A percentile compares a stretch with the other conserved stretches of the same genome.
Evolutionary conservation across 306 rosid genomes (phyloP).

Genomic region (Begonia fuchsioides): DNA sequence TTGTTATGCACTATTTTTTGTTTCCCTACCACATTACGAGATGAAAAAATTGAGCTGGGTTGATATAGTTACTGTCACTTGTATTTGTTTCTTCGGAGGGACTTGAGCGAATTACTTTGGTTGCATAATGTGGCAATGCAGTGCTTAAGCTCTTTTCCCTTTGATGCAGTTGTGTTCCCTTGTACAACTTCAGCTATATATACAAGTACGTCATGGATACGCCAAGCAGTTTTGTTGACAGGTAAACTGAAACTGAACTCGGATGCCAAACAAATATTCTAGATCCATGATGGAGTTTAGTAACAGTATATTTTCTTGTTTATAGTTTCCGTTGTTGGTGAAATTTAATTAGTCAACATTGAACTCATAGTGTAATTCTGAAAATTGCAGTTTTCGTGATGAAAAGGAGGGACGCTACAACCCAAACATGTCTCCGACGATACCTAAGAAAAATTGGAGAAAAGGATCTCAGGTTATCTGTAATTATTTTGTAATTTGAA

Average conservation of each 20-base stretch:
- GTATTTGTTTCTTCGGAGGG: too few relatives aligned
- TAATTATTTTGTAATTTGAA: not conserved
- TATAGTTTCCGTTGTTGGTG: not conserved
- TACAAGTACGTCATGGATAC: conserved; percentile 78
- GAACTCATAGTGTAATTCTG: not conserved
- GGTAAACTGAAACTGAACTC: conserved; percentile 55
- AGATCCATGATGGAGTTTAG: not conserved
- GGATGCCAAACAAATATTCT: conserved; percentile 41
- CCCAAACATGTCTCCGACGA: conserved; percentile 75
- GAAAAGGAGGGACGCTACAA: conserved; percentile 85
- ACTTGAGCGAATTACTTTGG: not conserved
- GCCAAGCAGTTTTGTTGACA: conserved; percentile 87
- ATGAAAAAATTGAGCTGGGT: too few relatives aligned
- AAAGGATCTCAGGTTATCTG: conserved; percentile 88
- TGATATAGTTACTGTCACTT: too few relatives aligned
- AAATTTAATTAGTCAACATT: too few relatives aligned
- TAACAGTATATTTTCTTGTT: not conserved
- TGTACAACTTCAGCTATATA: conserved; percentile 75
- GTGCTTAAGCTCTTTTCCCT: conserved; percentile 20
- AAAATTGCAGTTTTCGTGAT: conserved; percentile 73
- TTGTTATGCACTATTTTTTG: too few relatives aligned
- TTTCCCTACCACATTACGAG: too few relatives aligned
- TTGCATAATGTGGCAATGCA: not conserved
- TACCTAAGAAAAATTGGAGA: conserved; percentile 83
- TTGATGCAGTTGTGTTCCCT: conserved; percentile 82